phyloP scores from a whole-genome alignment of 768 basidiomycete species.

The Russula dissimulans region DNA sequence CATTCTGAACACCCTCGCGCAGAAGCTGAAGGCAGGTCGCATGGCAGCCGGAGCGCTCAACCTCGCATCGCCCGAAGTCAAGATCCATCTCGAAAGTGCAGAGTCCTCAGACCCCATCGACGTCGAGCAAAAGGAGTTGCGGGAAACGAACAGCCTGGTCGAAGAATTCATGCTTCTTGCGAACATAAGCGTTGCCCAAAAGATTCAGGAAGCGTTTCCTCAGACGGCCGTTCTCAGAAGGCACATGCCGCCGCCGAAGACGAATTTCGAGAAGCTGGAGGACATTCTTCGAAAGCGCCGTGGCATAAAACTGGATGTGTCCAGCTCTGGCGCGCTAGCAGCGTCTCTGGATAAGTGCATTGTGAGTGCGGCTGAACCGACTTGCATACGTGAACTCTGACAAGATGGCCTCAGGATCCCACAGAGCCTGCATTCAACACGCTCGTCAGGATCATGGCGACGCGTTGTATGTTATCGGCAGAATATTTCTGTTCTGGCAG shows the following conservation, averaged over 20 bases:
- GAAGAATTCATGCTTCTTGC: slow-evolving; percentile 99
- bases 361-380: slow-evolving; percentile 35
- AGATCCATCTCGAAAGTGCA: slow-evolving; percentile 87
- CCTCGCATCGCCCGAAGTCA: slow-evolving; percentile 96
- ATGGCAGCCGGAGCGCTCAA: slow-evolving; percentile 98
- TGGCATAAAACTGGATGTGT: slow-evolving; percentile 77
- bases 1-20: slow-evolving; percentile 77
- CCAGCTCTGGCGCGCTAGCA: slow-evolving; percentile 84
- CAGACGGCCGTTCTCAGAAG: slow-evolving; percentile 91
- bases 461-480: slow-evolving; percentile 94
- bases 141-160: slow-evolving; percentile 92
- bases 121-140: slow-evolving; percentile 88
- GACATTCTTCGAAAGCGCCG: slow-evolving; percentile 84
- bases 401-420: slow-evolving; percentile 47
- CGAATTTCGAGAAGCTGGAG: slow-evolving; percentile 93
- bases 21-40: slow-evolving; percentile 72
- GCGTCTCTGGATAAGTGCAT: slow-evolving; percentile 80
- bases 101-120: slow-evolving; percentile 95
- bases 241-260: slow-evolving; percentile 82
- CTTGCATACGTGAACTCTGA: slow-evolving; percentile 4
- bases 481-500: slow-evolving; percentile 98
- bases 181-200: slow-evolving; percentile 86
- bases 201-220: slow-evolving; percentile 91
- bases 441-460: slow-evolving; percentile 97
- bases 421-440: slow-evolving; percentile 89